Evolutionary conservation across 192 early-diverging fungal genomes (phyloP).

Genomic region (Spinellus fusiger): DNA sequence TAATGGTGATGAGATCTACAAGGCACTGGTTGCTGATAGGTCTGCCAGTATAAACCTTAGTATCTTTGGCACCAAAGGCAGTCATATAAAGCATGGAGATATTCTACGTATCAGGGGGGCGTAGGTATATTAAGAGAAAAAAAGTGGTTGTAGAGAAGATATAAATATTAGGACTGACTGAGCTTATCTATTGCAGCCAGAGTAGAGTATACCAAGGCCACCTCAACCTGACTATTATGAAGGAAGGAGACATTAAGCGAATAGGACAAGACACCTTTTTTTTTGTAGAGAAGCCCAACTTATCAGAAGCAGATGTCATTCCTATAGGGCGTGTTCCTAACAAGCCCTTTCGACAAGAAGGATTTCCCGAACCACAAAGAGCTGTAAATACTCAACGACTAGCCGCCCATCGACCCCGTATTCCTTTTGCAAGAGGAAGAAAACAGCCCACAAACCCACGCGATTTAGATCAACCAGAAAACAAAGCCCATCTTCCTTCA

Average conservation of each 20-base stretch:
- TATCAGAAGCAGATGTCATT: constrained; percentile 10
- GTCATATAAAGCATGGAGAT: constrained; percentile 49
- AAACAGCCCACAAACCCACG: not conserved
- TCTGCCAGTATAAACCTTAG: constrained; percentile 53
- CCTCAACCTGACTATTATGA: constrained; percentile 43
- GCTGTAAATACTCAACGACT: not conserved
- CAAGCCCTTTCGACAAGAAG: not conserved
- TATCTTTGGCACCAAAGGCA: constrained; percentile 50
- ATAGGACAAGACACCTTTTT: constrained; percentile 50
- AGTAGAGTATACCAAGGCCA: constrained; percentile 49
- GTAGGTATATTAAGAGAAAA: too few species aligned
- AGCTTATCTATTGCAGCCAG: constrained; percentile 25
- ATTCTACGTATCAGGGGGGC: constrained; percentile 48
- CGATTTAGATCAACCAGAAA: not conserved
- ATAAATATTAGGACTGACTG: too few species aligned
- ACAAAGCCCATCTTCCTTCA: not conserved
- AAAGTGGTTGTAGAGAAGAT: not conserved
- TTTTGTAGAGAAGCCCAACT: constrained; percentile 34
- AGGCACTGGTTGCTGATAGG: constrained; percentile 55
- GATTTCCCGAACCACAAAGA: not conserved
- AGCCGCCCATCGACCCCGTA: not conserved
- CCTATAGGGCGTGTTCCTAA: not conserved
- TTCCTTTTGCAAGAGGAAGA: not conserved
- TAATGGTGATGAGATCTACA: constrained; percentile 48
- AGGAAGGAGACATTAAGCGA: constrained; percentile 46